phyloP scores from a whole-genome alignment of 768 basidiomycete genomes.

The Phlebiopsis flavidoalba region DNA sequence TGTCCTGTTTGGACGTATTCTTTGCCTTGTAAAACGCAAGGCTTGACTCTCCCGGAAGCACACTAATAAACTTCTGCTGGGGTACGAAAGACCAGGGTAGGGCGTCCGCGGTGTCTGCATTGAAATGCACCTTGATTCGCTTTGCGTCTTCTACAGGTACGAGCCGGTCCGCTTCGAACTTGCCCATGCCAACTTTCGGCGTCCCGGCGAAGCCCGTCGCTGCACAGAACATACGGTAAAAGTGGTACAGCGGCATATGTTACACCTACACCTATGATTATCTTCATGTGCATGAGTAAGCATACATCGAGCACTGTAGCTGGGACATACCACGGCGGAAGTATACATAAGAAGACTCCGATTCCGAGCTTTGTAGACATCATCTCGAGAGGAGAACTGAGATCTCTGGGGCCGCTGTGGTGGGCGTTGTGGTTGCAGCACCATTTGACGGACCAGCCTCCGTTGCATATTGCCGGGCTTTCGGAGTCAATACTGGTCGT shows the following conservation, averaged over 20 bases:
- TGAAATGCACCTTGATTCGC: constrained; percentile 93
- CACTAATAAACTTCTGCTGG: constrained; percentile 83
- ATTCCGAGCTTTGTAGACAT: constrained; percentile 55
- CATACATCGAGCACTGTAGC: not conserved
- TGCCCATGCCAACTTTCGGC: constrained; percentile 82
- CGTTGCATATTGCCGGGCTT: constrained; percentile 10
- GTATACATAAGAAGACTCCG: constrained; percentile 80
- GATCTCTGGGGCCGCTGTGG: constrained; percentile 17
- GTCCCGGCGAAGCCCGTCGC: constrained; percentile 97
- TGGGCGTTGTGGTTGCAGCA: constrained; percentile 1
- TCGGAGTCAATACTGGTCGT: not conserved
- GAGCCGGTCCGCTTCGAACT: constrained; percentile 81
- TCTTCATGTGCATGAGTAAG: constrained; percentile 36
- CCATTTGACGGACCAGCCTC: constrained; percentile 10
- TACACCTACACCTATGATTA: constrained; percentile 72
- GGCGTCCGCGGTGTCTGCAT: constrained; percentile 84
- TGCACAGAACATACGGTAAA: constrained; percentile 96
- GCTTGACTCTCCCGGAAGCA: constrained; percentile 93
- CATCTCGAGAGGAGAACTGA: constrained; percentile 29
- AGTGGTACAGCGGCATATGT: constrained; percentile 98
- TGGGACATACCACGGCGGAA: constrained; percentile 63
- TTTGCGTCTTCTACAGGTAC: constrained; percentile 63
- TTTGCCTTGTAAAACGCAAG: constrained; percentile 94
- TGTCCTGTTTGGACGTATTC: constrained; percentile 78
- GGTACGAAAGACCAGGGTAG: constrained; percentile 93